Base-by-base conservation (phyloP, 2,329 filamentous ascomycete species). In the Sclerotinia sclerotiorum region DNA sequence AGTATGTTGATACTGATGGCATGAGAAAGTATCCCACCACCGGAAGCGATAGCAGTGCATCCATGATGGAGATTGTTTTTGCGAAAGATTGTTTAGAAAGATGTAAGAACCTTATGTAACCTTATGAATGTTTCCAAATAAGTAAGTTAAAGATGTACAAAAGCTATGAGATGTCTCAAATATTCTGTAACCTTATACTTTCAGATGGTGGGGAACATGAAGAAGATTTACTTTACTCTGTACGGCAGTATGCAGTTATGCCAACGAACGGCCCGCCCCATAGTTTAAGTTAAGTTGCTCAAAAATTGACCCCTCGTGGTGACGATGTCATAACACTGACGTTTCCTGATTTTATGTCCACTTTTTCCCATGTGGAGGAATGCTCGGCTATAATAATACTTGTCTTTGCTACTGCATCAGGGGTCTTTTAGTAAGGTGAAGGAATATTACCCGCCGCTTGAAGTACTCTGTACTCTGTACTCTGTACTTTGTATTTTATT, bases 21-120 rank as follows among this genome's bases (percentile, higher is more conserved):
- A 87, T 84, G 61, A 88, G 81, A 74, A 91, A 82, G 70, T 89
- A 90, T 39, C 89, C 90, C 52, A 92, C 80, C 71, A 92, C 84
- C 1, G 91, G 91, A 49, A 94, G 83, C 1, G 90, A 91, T 68
- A 94, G 82, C 61, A 94, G 81, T 32, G 91, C 79, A 75, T 90
- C 88, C 83, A 91, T 87, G 29, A 17, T 49, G 13, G 42, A 63
- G 48, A 24, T 13, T 11, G 35, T 10, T 56, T 24, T 48, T 19
- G 27, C 24, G 48, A 57, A 24, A 15, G 11, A 24, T 15, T 35
- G 8, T 49, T 10, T 32, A 49, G 15, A 35, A 35, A 6, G 29
- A 49, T 21, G 29, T 39, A 29, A 29, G 29, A 13, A 13, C 11
- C 35, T 35, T 35, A 35, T 39, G 2, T 39, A 13, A 13, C 11